Percentiles rank a stretch among this genome's conserved stretches.
These are phyloP conservation scores for Maudiozyma pseudohumilis DNA, from an alignment of 805 yeast genomes.

Conservation along the genomic window DNA sequence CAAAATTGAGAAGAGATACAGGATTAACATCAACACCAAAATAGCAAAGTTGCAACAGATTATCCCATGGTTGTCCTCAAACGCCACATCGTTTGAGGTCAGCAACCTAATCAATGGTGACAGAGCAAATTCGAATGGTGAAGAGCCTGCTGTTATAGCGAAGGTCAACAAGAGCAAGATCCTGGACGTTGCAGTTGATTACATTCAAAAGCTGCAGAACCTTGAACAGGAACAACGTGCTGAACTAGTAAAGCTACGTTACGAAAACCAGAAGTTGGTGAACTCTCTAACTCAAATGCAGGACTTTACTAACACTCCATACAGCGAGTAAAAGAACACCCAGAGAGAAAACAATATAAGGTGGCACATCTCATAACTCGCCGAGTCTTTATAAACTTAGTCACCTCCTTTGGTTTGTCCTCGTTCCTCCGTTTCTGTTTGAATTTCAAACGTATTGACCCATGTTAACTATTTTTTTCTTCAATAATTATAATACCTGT, in stretches of 20 bases:
- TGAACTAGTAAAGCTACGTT: conserved; percentile 27
- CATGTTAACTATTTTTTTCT: too few species aligned
- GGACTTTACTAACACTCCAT: too few species aligned
- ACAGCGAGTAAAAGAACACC: too few species aligned
- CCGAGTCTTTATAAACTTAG: too few species aligned
- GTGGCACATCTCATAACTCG: too few species aligned
- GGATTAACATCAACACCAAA: conserved; percentile 63
- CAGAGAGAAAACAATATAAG: too few species aligned
- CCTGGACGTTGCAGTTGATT: conserved; percentile 57
- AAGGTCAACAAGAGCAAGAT: conserved; percentile 57
- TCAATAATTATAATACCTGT: too few species aligned
- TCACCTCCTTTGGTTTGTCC: too few species aligned
- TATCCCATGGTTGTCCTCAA: conserved; percentile 58
- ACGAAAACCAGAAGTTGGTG: conserved; percentile 25
- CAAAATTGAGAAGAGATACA: conserved; percentile 59
- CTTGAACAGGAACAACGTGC: conserved; percentile 32
- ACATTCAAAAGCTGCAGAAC: conserved; percentile 43
- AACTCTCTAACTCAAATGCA: too few species aligned
- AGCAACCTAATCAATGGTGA: conserved; percentile 12
- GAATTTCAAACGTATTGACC: too few species aligned
- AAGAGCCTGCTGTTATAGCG: conserved; percentile 21
- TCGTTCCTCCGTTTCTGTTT: too few species aligned
- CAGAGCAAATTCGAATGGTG: not conserved
- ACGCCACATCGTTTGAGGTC: conserved; percentile 50
- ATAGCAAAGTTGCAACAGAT: conserved; percentile 57